A percentile compares a stretch with the other conserved stretches of the same genome.
Conservation (phyloP, 2,329 filamentous ascomycete genomes). For the Graphilbum sp. region DNA sequence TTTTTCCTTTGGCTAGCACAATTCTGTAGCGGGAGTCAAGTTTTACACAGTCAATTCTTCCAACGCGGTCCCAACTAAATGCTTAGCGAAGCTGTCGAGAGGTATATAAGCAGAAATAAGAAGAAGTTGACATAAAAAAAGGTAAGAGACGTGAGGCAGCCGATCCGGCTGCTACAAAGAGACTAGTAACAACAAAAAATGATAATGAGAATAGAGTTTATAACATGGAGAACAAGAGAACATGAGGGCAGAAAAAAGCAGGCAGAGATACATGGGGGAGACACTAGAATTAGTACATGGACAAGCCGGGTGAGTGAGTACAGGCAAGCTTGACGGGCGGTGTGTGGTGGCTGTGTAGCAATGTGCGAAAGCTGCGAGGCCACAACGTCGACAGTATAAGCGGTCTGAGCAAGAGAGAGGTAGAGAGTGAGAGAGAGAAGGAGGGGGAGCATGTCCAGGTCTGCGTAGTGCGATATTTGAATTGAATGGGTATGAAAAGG, state of each 20-base stretch:
- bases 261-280: constrained; percentile 10
- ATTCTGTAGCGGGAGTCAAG: no score
- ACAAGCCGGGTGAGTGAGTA: background rate
- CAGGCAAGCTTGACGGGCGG: background rate
- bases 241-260: constrained; percentile 4
- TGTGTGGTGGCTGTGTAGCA: no score
- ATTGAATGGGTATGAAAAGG: background rate
- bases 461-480: background rate
- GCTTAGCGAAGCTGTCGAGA: background rate
- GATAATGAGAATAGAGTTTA: background rate
- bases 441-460: no score
- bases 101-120: background rate
- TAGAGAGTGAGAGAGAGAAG: no score
- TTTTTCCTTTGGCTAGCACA: no score
- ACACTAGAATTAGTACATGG: constrained; percentile 16
- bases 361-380: no score
- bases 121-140: background rate
- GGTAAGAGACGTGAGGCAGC: background rate
- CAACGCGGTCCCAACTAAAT: background rate
- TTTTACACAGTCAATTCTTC: background rate
- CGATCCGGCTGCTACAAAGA: background rate
- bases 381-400: no score
- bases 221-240: constrained; percentile 2
- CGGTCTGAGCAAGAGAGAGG: no score
- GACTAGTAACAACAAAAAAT: constrained; percentile 3